Base-by-base conservation (phyloP, 495 filamentous ascomycete species). In the Trypethelium eluteriae region DNA sequence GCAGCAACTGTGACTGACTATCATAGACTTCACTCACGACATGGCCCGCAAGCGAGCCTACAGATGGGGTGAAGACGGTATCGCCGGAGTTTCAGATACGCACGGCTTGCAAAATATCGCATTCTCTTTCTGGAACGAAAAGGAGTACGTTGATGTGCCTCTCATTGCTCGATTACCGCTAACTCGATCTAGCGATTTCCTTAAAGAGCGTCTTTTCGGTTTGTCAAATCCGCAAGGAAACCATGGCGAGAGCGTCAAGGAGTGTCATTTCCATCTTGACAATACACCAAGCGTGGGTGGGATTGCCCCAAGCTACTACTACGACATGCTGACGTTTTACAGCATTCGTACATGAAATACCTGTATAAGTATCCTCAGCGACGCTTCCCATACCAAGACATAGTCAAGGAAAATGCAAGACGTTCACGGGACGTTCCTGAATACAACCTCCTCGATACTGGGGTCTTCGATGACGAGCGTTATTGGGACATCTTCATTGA, bases 401-500 rank as follows among this genome's bases (percentile, higher is more conserved):
- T 98, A 18, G 77, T 94, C 44, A 81, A 89, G 65, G 89, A 93
- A 73, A 98, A 96, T 73, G 90, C 87, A 38, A 84, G 81, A 64
- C 88, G 92, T 25, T 80, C 83, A 50, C 88, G 85, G 70, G 70
- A 83, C 66, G 93, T 96, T 49, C 84, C 82, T 38, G 93, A 98
- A 73, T 97, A 96, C 77, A 93, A 96, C 75, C 81, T 97, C 49
- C 81, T 93, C 39, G 94, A 98, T 74, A 95, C 93, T 0, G 91
- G 88, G n/a, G 79, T 89, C 64, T 97, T 98, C 72, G 82, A 91
- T n/a, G 91, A 96, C 16, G 88, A 94, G 72, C 80, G 88, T 62
- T 98, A 98, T 77, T 98, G 92, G 89, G 93, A 98, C 75, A 96
- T 96, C 73, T 88, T 93, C 75, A 96, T 98, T 69, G 93, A 98